Percentiles rank a stretch among this genome's conserved stretches.
Conservation (phyloP, 176 grass and related monocot species). For the Eragrostis nindensis region DNA sequence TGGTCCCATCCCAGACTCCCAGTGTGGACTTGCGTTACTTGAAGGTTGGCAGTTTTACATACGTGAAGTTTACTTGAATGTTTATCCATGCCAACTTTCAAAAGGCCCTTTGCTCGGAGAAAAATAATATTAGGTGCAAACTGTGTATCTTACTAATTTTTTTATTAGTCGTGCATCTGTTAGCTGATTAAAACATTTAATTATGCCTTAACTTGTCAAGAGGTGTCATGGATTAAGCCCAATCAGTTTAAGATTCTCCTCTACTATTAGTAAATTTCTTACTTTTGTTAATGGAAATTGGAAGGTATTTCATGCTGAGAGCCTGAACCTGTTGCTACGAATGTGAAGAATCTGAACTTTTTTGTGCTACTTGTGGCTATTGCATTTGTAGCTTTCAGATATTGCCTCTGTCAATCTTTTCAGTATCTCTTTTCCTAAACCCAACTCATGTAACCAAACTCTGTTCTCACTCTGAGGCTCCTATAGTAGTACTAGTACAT, state of each 20-base stretch:
- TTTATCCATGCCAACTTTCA: constrained; percentile 10
- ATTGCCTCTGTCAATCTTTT: neutral
- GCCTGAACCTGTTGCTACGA: neutral
- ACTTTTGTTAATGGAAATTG: neutral
- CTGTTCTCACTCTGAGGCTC: neutral
- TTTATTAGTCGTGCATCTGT: neutral
- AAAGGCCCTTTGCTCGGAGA: neutral
- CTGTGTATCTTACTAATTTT: constrained; percentile 24
- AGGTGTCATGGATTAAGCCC: neutral
- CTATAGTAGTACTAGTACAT: neutral
- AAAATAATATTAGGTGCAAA: constrained; percentile 4
- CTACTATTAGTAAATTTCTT: neutral
- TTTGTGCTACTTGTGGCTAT: neutral
- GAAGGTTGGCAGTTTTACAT: neutral
- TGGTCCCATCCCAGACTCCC: neutral
- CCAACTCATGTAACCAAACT: neutral
- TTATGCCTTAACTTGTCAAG: neutral
- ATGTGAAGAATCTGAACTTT: neutral
- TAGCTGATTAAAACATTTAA: neutral
- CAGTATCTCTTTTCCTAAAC: neutral
- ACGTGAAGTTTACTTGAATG: neutral
- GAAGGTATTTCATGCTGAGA: neutral
- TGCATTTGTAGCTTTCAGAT: constrained; percentile 1
- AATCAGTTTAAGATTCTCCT: neutral
- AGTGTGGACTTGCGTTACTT: neutral